phyloP scores from a whole-genome alignment of 1,284 basidiomycete species.

The Chalciporus sp. region DNA sequence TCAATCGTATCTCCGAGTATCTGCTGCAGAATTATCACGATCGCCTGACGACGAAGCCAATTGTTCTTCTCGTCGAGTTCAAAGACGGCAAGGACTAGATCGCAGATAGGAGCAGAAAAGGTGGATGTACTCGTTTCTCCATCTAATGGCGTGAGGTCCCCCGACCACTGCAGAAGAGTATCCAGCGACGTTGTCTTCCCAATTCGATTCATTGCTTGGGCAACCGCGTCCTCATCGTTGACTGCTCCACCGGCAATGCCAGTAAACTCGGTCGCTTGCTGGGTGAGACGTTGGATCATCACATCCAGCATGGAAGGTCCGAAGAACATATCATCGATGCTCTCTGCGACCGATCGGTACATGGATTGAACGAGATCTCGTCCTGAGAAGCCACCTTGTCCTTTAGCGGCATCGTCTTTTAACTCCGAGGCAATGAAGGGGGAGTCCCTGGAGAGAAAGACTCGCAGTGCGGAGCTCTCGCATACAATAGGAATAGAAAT shows the following conservation, averaged over 20 bases:
- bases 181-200: slow-evolving; percentile 67
- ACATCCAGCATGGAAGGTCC: slow-evolving; percentile 94
- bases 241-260: slow-evolving; percentile 78
- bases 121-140: slow-evolving; percentile 84
- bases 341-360: slow-evolving; percentile 86
- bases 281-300: slow-evolving; percentile 85
- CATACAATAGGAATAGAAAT: slow-evolving; percentile 77
- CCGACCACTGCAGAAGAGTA: slow-evolving; percentile 65
- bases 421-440: slow-evolving; percentile 66
- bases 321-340: slow-evolving; percentile 92
- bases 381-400: slow-evolving; percentile 57
- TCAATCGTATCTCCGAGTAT: slow-evolving; percentile 95
- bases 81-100: slow-evolving; percentile 89
- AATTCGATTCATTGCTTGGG: slow-evolving; percentile 72
- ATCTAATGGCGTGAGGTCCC: slow-evolving; percentile 77
- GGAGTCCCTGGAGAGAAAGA: slow-evolving; percentile 87
- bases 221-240: slow-evolving; percentile 82
- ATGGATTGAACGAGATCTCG: slow-evolving; percentile 80
- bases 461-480: slow-evolving; percentile 79
- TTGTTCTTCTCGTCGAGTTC: slow-evolving; percentile 95
- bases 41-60: slow-evolving; percentile 95
- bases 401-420: slow-evolving; percentile 41
- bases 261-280: slow-evolving; percentile 86
- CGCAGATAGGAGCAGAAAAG: slow-evolving; percentile 94
- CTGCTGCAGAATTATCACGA: slow-evolving; percentile 95